These are phyloP conservation scores for Puccinia hordei DNA, from an alignment of 1,284 basidiomycete species.

Conservation along the genomic window DNA sequence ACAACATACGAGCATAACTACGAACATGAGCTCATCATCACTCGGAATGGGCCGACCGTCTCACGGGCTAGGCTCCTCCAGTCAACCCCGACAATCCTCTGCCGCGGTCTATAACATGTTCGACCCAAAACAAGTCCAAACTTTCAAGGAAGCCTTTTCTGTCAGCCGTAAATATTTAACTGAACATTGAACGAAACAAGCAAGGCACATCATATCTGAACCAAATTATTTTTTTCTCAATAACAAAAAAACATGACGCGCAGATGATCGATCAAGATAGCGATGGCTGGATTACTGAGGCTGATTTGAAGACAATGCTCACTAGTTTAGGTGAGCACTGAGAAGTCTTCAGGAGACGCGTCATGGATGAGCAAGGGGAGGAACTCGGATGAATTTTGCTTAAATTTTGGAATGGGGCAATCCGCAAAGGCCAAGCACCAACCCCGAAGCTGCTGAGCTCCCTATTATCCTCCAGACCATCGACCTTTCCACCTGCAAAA, in stretches of 20 bases:
- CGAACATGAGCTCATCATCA: constrained; percentile 4
- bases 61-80: constrained; percentile 11
- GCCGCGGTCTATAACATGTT: constrained; percentile 62
- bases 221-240: not conserved
- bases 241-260: not conserved
- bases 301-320: constrained; percentile 75
- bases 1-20: no score
- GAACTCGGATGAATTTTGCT: not conserved
- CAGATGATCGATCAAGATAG: constrained; percentile 67
- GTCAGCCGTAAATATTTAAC: not conserved
- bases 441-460: constrained; percentile 63
- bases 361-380: no score
- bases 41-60: constrained; percentile 38
- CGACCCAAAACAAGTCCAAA: constrained; percentile 78
- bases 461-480: constrained; percentile 74
- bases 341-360: not conserved
- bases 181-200: no score
- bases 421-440: constrained; percentile 34
- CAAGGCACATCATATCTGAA: not conserved
- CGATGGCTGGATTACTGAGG: constrained; percentile 77
- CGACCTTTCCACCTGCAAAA: constrained; percentile 58
- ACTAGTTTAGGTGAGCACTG: constrained; percentile 69
- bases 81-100: constrained; percentile 42
- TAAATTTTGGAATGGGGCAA: not conserved
- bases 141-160: constrained; percentile 64